Base-by-base conservation (phyloP, 495 filamentous ascomycete genomes). In the Trichoderma virens region DNA sequence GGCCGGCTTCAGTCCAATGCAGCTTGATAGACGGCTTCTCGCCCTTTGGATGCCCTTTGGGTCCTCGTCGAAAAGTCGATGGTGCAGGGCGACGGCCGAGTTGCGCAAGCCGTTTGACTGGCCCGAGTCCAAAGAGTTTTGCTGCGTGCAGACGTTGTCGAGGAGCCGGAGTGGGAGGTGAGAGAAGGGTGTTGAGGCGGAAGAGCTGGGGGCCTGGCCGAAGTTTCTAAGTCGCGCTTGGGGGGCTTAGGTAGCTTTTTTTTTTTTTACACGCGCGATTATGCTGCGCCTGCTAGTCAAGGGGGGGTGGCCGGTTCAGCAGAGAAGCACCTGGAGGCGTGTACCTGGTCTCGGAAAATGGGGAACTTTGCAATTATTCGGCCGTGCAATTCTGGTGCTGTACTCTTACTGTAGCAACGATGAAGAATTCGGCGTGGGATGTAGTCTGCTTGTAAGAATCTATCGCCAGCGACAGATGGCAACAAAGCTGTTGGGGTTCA, bases 221-320 rank as follows among this genome's bases (percentile, higher is more conserved):
- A 56, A 56, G 51, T 27, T 27, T 56, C 51, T n/a, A 56, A 43
- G 68, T 66, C 67, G 72, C 72, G 72, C 72, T 74, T 73, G 72
- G 66, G 67, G 51, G 51, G 51, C 51, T 56, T 56, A 56, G 51
- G 51, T 56, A 56, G 51, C 51, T 56, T 56, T 56, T 56, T 56
- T 56, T 56, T 45, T 41, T 41, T 72, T 74, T 77, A 77, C 68
- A 79, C 76, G 76, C 76, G 76, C 76, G 76, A 78, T 79, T 79
- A 77, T 72, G 70, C 68, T 75, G 73, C 73, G 75, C 73, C 72
- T 75, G 74, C 47, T 54, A 54, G 20, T 25, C 25, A 20, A 30
- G 51, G 51, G 51, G 51, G 51, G 23, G 51, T 56, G 51, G 51
- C 51, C 51, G 16, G 23, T 27, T 30, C 23, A 56, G 51, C 23